Conservation (phyloP, 805 yeast species). For the Lipomyces yamanashiensis region DNA sequence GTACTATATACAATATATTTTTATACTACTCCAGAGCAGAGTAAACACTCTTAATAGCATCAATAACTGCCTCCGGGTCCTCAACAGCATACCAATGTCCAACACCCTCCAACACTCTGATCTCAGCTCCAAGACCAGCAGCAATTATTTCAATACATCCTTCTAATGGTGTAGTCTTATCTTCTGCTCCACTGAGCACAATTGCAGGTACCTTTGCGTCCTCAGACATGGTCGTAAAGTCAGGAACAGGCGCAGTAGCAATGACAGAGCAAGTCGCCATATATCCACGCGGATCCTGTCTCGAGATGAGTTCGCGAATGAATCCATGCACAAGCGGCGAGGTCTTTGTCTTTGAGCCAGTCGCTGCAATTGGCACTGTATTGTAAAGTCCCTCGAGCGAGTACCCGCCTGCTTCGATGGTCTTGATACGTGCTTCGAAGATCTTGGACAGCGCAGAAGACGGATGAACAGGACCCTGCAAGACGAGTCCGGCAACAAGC, state of each 20-base stretch:
- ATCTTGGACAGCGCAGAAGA: background rate
- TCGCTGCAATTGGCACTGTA: conserved; percentile 10
- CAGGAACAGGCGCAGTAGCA: conserved; percentile 12
- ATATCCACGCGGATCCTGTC: conserved; percentile 12
- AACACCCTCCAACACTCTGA: conserved; percentile 7
- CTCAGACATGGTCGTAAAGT: background rate
- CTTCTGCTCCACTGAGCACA: conserved; percentile 9
- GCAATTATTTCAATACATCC: conserved; percentile 8
- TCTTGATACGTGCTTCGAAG: conserved; percentile 3
- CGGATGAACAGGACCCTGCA: conserved; percentile 15
- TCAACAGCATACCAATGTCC: conserved; percentile 20
- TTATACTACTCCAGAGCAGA: too few species aligned
- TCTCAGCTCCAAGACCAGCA: conserved; percentile 6
- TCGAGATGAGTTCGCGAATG: conserved; percentile 15
- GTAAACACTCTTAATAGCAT: background rate
- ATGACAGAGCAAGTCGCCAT: conserved; percentile 15
- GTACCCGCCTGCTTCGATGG: background rate
- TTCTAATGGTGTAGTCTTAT: conserved; percentile 12
- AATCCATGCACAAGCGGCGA: conserved; percentile 13
- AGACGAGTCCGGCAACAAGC: conserved; percentile 8
- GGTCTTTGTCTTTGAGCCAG: background rate
- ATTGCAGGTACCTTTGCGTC: background rate
- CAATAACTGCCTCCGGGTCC: conserved; percentile 5
- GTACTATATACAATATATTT: too few species aligned
- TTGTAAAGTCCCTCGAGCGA: conserved; percentile 15